Evolutionary conservation across 2,329 filamentous ascomycete genomes (phyloP).

Genomic region (Sporothrix phasma): DNA sequence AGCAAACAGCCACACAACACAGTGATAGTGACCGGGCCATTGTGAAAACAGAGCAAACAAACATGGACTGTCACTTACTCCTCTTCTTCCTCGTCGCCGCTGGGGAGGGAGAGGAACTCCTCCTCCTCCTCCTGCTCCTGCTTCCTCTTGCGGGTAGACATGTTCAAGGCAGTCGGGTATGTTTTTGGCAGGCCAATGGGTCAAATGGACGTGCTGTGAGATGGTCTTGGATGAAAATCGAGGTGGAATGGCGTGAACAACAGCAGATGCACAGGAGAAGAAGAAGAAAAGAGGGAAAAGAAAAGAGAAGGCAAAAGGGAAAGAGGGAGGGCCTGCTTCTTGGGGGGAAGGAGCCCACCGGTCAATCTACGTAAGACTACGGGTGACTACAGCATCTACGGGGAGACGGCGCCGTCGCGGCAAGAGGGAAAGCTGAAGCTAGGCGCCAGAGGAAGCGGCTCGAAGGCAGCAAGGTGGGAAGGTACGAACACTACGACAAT

Average conservation of each 20-base stretch:
- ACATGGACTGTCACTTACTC: conserved; percentile 38
- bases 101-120: conserved; percentile 45
- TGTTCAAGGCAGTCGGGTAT: conserved; percentile 21
- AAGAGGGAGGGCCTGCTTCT: conserved; percentile 14
- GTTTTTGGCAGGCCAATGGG: conserved; percentile 9
- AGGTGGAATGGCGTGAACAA: neutral
- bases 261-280: conserved; percentile 10
- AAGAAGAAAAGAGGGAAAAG: conserved; percentile 19
- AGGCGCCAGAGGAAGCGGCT: conserved; percentile 7
- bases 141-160: conserved; percentile 46
- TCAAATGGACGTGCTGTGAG: conserved; percentile 5
- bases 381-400: conserved; percentile 5
- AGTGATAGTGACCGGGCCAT: too few relatives aligned
- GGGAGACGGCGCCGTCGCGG: conserved; percentile 9
- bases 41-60: conserved; percentile 21
- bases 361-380: conserved; percentile 14
- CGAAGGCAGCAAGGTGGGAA: neutral
- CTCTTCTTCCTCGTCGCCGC: conserved; percentile 42
- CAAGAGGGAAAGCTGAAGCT: conserved; percentile 1
- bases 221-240: conserved; percentile 7
- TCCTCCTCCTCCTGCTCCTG: conserved; percentile 40
- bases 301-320: conserved; percentile 20
- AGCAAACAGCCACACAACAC: too few relatives aligned
- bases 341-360: conserved; percentile 2
- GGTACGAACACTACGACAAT: neutral